phyloP scores from a whole-genome alignment of 2,329 filamentous ascomycete genomes.

The Periconia sp. region DNA sequence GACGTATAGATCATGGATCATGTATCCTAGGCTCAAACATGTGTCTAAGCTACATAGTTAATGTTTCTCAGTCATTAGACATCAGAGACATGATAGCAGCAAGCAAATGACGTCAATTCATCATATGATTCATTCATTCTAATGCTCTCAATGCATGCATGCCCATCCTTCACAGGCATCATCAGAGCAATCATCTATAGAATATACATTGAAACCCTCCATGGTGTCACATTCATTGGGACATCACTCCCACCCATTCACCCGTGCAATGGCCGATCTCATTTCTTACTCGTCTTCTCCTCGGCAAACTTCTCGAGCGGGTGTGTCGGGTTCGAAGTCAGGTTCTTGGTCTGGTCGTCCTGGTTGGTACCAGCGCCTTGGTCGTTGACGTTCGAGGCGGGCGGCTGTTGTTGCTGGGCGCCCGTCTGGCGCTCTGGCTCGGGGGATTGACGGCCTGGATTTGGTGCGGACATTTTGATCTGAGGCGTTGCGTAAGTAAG shows the following conservation, averaged over 20 bases:
- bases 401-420: constrained; percentile 65
- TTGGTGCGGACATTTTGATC: constrained; percentile 67
- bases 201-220: background rate
- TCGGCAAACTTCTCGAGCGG: constrained; percentile 66
- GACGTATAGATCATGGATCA: too few relatives aligned
- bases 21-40: too few relatives aligned
- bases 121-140: background rate
- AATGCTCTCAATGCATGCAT: background rate
- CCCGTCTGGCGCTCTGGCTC: constrained; percentile 71
- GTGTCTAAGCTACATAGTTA: too few relatives aligned
- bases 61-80: too few relatives aligned
- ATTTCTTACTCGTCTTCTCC: constrained; percentile 66
- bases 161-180: background rate
- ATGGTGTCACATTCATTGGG: too few relatives aligned
- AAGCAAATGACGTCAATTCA: background rate
- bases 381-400: constrained; percentile 65
- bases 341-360: constrained; percentile 54
- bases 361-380: constrained; percentile 49
- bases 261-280: constrained; percentile 2
- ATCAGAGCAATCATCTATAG: background rate
- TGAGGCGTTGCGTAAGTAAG: constrained; percentile 25
- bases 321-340: constrained; percentile 70
- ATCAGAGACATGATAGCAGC: too few relatives aligned
- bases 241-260: background rate
- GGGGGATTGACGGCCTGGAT: constrained; percentile 78